Evolutionary conservation across 768 basidiomycete species (phyloP), one percentile per base, ranked within the genome.

Genomic region (Tricholoma sp.): DNA sequence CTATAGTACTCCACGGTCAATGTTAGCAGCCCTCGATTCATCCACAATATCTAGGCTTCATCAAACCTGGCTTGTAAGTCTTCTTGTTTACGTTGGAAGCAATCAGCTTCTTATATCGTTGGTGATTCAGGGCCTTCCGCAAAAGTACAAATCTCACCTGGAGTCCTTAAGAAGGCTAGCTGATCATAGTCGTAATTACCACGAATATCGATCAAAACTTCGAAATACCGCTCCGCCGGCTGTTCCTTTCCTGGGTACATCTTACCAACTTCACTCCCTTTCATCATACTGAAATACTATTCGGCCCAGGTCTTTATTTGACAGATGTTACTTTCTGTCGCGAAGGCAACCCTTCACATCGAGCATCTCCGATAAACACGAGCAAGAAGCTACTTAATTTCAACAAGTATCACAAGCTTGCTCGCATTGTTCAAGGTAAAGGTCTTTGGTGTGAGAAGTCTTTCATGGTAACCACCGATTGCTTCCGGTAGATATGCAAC

Each of bases 311-410:
- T 50, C 76, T 93, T 34, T 94, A 94, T 70, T 75, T 95, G 60
- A 94, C 94, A 9, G 94, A 95, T 70, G 80, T 97, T 58, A 98
- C 94, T 5, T 98, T 98, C 72, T 96, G 93, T 67, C 84, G 90
- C 39, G 96, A 98, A 66, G 96, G 96, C 18, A 98, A 98, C 69
- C 88, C 91, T 14, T 88, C 90, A 12, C 78, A 88, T 63, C 82
- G 96, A 61, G 81, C 85, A 14, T 91, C 94, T 5, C 90, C 94
- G 0, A 70, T 83, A 56, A 85, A 85, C 54, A 78, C 88, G 1
- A 81, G 81, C 57, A 86, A 91, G 72, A 89, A 85, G 64, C 74
- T 99, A 37, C 79, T 98, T 68, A 99, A 99, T 72, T 94, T 97
- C 67, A 96, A 95, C 72, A 96, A 97, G 71, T 98, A 97, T 65